Evolutionary conservation across 305 asterid genomes (phyloP), one percentile per base, ranked within the genome.

Genomic region (Fraxinus xanthoxyloides): DNA sequence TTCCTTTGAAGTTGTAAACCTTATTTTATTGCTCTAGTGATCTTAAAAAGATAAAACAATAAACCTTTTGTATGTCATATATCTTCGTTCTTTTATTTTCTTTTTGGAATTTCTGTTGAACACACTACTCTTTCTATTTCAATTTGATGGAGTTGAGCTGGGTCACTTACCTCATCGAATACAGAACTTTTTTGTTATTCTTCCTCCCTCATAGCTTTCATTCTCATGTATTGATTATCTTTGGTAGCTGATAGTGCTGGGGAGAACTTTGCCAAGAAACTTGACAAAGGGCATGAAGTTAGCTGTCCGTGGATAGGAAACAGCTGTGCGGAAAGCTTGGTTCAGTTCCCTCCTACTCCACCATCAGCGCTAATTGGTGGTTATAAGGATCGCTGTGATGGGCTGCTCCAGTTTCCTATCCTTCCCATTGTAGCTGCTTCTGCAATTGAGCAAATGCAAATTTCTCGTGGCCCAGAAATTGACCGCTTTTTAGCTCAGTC

Each of bases 261-360:
- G 84, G 97, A 91, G 86, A 93, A 91, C 31, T 95, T 97, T 85
- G 84, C 93, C 48, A 92, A 81, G 83, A 92, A 85, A 85, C 98
- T 95, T 81, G 98, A 95, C 75, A 43, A 40, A 40, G 98, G 92
- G 84, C 99, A 97, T 87, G 92, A 85, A 88, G 43, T 84, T 82
- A 86, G 84, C 87, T 97, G 99, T 74, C 98, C 99, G 28, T 97
- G 99, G 99, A 86, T 87, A 79, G 99, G 93, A 89, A 97, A 93
- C 87, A 91, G 90, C 83, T 95, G 99, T 84, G 94, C 97, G 38
- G 99, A 97, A 86, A 95, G 98, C 85, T 89, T 97, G 90, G 99
- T 93, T 85, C 99, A 97, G 85, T 97, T 97, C 87, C 99, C 98
- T 30, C 99, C 99, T 23, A 93, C 99, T 85, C 99, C 99, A 79